Conservation (phyloP, 2,329 filamentous ascomycete genomes). For the Allantophomopsis cytisporea region DNA sequence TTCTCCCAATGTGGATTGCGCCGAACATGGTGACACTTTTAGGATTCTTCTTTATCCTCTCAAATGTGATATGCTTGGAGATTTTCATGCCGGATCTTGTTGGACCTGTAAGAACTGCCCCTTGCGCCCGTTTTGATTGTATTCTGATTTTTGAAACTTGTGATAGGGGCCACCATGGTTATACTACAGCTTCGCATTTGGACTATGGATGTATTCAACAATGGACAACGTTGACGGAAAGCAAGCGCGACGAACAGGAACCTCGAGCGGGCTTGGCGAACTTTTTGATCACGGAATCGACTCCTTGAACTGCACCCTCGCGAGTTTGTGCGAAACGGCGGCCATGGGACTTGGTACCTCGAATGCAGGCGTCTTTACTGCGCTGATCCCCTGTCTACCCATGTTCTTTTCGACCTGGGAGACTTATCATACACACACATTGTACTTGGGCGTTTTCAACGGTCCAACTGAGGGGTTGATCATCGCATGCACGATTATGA, state of each 20-base stretch:
- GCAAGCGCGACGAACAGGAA: conserved; percentile 87
- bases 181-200: conserved; percentile 90
- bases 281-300: conserved; percentile 99
- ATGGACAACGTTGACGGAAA: conserved; percentile 99
- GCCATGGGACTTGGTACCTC: conserved; percentile 85
- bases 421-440: conserved; percentile 94
- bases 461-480: conserved; percentile 92
- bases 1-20: conserved; percentile 89
- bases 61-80: conserved; percentile 61
- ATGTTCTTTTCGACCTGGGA: conserved; percentile 99
- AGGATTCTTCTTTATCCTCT: conserved; percentile 88
- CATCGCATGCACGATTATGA: conserved; percentile 77
- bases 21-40: conserved; percentile 96
- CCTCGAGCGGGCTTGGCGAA: conserved; percentile 87
- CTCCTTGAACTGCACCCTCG: conserved; percentile 91
- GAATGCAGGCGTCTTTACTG: conserved; percentile 78
- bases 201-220: conserved; percentile 97
- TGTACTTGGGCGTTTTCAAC: conserved; percentile 94
- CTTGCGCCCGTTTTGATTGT: background rate
- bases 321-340: conserved; percentile 78
- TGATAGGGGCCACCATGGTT: conserved; percentile 72
- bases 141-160: background rate
- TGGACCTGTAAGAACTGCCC: conserved; percentile 54
- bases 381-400: conserved; percentile 77
- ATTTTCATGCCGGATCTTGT: conserved; percentile 81